A percentile compares a stretch with the other conserved stretches of the same genome.
phyloP scores from a whole-genome alignment of 2,329 filamentous ascomycete species.

The Stachybotrys chlorohalonatus region DNA sequence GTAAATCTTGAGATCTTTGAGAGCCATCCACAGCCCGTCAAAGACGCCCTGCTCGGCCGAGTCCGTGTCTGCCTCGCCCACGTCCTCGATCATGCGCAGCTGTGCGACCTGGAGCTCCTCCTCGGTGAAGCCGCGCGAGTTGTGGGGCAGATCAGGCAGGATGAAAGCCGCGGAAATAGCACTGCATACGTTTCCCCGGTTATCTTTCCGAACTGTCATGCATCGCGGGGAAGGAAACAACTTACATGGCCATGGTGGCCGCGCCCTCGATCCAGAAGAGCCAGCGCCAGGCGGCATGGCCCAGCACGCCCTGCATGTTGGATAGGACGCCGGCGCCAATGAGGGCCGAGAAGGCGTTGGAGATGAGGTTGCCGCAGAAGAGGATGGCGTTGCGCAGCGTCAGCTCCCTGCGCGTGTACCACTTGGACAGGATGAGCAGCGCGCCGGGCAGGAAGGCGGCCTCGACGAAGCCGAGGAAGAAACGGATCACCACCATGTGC shows the following conservation, averaged over 20 bases:
- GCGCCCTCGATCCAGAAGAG: conserved; percentile 51
- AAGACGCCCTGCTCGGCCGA: conserved; percentile 38
- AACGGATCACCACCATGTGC: conserved; percentile 46
- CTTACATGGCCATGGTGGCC: conserved; percentile 31
- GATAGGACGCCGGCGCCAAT: conserved; percentile 50
- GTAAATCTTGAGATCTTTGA: conserved; percentile 54
- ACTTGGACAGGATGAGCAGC: conserved; percentile 54
- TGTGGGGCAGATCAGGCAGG: conserved; percentile 45
- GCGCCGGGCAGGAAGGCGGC: conserved; percentile 57
- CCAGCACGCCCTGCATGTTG: conserved; percentile 45
- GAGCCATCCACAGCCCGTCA: conserved; percentile 46
- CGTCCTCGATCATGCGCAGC: conserved; percentile 47
- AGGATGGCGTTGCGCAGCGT: conserved; percentile 45
- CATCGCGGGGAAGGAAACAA: not conserved
- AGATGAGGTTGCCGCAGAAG: conserved; percentile 51
- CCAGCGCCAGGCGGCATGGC: conserved; percentile 52
- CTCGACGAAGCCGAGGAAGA: conserved; percentile 53
- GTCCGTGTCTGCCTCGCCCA: conserved; percentile 46
- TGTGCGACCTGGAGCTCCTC: conserved; percentile 48
- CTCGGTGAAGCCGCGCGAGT: conserved; percentile 48
- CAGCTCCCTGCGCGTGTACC: conserved; percentile 55
- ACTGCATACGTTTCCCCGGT: conserved; percentile 9
- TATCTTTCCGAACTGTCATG: no score
- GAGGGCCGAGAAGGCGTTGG: conserved; percentile 50
- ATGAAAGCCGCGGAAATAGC: conserved; percentile 38